phyloP scores from a whole-genome alignment of 331 rosid genomes.

The Ulmus americana region DNA sequence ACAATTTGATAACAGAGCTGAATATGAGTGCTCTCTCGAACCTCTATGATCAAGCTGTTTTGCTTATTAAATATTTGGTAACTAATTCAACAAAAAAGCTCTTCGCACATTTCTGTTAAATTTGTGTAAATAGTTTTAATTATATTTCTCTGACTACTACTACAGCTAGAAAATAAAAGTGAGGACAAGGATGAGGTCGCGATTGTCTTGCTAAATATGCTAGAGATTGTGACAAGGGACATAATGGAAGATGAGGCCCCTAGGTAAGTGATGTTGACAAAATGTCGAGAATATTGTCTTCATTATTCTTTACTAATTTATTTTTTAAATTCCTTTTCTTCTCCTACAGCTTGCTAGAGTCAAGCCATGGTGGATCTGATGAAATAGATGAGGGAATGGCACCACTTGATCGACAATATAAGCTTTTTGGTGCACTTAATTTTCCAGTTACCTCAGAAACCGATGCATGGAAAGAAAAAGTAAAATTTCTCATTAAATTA shows the following conservation, averaged over 20 bases:
- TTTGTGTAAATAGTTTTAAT: constrained; percentile 17
- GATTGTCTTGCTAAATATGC: constrained; percentile 87
- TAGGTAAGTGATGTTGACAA: constrained; percentile 38
- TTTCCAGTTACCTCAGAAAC: constrained; percentile 60
- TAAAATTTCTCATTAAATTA: constrained; percentile 27
- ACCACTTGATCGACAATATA: constrained; percentile 56
- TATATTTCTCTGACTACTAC: constrained; percentile 8
- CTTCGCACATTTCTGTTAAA: constrained; percentile 18
- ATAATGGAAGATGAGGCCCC: constrained; percentile 72
- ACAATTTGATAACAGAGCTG: constrained; percentile 34
- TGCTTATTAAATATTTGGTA: constrained; percentile 67
- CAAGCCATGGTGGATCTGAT: constrained; percentile 57
- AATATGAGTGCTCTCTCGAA: constrained; percentile 69
- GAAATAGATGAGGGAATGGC: constrained; percentile 60
- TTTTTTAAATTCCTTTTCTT: constrained; percentile 10
- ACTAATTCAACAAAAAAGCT: constrained; percentile 15
- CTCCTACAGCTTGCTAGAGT: constrained; percentile 61
- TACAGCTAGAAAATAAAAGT: constrained; percentile 48
- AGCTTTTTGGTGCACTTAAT: constrained; percentile 49
- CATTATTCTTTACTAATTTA: not conserved
- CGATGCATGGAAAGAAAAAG: constrained; percentile 91
- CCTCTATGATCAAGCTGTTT: constrained; percentile 54
- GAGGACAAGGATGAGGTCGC: constrained; percentile 78
- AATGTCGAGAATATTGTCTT: not conserved
- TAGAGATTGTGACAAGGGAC: constrained; percentile 90